phyloP scores from a whole-genome alignment of 495 filamentous ascomycete genomes.

The Sabuloglossum arenarium region DNA sequence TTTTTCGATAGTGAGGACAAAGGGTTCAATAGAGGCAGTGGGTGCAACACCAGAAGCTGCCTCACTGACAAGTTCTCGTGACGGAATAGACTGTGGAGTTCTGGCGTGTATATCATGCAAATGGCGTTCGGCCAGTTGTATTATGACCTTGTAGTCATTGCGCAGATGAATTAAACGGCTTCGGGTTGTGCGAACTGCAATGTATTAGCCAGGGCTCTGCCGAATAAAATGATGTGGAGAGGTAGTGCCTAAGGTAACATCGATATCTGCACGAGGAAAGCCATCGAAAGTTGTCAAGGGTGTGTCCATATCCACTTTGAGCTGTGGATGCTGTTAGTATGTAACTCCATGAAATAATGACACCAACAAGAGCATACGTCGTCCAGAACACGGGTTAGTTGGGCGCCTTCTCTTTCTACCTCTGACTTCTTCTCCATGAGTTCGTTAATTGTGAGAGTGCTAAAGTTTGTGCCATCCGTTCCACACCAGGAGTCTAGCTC shows the following conservation, averaged over 20 bases:
- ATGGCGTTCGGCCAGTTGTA: slow-evolving; percentile 58
- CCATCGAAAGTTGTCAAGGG: slow-evolving; percentile 76
- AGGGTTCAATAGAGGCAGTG: slow-evolving; percentile 16
- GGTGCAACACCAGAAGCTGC: slow-evolving; percentile 1
- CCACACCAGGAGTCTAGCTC: slow-evolving; percentile 15
- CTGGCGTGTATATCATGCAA: slow-evolving; percentile 59
- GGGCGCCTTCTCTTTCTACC: slow-evolving; percentile 67
- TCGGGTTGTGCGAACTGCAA: slow-evolving; percentile 67
- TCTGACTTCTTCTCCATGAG: slow-evolving; percentile 56
- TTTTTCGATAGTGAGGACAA: slow-evolving; percentile 28
- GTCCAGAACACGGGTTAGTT: slow-evolving; percentile 64
- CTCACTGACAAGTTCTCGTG: slow-evolving; percentile 10
- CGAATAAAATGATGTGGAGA: neutral
- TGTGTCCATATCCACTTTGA: slow-evolving; percentile 85
- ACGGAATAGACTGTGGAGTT: slow-evolving; percentile 10
- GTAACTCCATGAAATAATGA: neutral
- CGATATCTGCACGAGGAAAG: slow-evolving; percentile 81
- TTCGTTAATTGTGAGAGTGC: slow-evolving; percentile 21
- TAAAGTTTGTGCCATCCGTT: slow-evolving; percentile 12
- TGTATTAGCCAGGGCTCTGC: neutral
- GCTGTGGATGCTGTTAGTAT: slow-evolving; percentile 26
- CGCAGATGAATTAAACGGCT: slow-evolving; percentile 71
- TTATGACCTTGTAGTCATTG: slow-evolving; percentile 85
- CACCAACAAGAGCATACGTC: slow-evolving; percentile 32
- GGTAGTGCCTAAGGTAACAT: slow-evolving; percentile 73